phyloP scores from a whole-genome alignment of 2,329 filamentous ascomycete genomes.

The Juglanconis oblonga region DNA sequence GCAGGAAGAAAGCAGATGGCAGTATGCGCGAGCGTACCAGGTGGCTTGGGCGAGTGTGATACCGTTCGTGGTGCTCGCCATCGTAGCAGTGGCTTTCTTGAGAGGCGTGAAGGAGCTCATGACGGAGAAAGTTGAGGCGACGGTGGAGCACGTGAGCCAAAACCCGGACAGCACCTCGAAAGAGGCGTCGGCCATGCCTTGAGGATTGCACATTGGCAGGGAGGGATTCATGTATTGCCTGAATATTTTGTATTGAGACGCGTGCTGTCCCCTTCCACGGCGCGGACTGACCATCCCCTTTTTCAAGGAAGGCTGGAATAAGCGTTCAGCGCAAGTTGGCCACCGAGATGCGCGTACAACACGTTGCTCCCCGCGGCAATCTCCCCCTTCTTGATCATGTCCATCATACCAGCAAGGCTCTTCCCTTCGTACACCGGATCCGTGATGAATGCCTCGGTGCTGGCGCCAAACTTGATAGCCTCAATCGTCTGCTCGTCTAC shows the following conservation, averaged over 20 bases:
- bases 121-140: constrained; percentile 53
- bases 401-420: constrained; percentile 69
- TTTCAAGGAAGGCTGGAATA: constrained; percentile 46
- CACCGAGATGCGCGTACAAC: constrained; percentile 69
- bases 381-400: constrained; percentile 58
- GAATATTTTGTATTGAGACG: too few relatives aligned
- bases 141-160: constrained; percentile 37
- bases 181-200: background rate
- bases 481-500: constrained; percentile 61
- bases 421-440: constrained; percentile 77
- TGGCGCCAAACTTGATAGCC: constrained; percentile 66
- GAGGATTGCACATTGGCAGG: background rate
- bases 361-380: constrained; percentile 60
- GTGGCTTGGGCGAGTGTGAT: constrained; percentile 49
- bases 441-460: constrained; percentile 69
- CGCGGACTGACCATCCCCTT: constrained; percentile 13
- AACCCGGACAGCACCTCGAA: background rate
- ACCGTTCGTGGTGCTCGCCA: constrained; percentile 48
- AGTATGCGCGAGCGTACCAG: constrained; percentile 46
- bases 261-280: background rate
- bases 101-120: constrained; percentile 49
- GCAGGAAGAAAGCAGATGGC: constrained; percentile 36
- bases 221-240: too few relatives aligned
- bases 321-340: constrained; percentile 67
- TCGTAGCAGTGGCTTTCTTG: constrained; percentile 40